Evolutionary conservation across 2,329 filamentous ascomycete species (phyloP), one percentile per base, ranked within the genome.

Genomic region (Pseudogymnoascus sp.): DNA sequence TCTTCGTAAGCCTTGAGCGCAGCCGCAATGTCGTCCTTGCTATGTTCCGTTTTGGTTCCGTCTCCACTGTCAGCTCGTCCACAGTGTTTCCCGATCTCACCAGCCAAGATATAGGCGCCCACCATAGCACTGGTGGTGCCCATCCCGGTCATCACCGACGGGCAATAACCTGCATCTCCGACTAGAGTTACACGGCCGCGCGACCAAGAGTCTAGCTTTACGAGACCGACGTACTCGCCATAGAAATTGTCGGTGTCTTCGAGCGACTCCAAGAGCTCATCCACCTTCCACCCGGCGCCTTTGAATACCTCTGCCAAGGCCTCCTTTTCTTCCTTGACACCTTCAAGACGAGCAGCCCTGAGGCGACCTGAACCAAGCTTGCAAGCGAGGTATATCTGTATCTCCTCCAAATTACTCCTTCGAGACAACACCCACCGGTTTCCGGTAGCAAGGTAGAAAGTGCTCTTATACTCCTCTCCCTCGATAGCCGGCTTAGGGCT

Each of bases 91-190:
- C 58, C 61, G 44, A 82, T 70, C 71, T 84, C 83, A 1, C 84
- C 84, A 0, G 83, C 83, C 3, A 87, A 73, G 2, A 84, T 71
- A 67, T 86, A 86, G 0, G 81, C 80, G 0, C 79, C 79, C 0
- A 80, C 68, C 0, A 86, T 67, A 0, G 78, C 77, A 0, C 74
- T 66, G 1, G 78, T 79, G 0, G 81, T 83, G 0, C 83, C 82
- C 73, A 80, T 77, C 0, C 83, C 84, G 0, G 78, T 80, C 3
- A 79, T 64, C 0, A 78, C 75, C 0, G 77, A 75, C 0, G 81
- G 80, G 25, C 77, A 79, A 66, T 78, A 80, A 0, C 72, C 82
- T 1, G 84, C 80, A 65, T 87, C 83, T 0, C 83, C 84, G 0
- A 85, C 60, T 0, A 84, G 72, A 1, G 75, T 77, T 2, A 84